Conservation (phyloP, 768 basidiomycete species). For the Suillus luteus region DNA sequence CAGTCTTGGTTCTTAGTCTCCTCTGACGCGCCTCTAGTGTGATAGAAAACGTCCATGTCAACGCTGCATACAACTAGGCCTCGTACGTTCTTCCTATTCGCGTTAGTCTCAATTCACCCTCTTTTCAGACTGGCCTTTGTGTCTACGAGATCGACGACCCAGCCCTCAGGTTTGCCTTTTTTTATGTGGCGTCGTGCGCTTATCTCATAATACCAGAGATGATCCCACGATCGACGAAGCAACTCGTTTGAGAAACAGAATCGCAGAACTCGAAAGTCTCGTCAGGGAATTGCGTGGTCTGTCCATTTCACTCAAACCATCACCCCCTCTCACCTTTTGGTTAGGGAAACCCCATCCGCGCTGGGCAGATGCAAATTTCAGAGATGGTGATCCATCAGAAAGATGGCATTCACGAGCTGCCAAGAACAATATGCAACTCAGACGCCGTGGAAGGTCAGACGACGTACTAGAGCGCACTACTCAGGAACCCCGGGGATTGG, state of each 20-base stretch:
- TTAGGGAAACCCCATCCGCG: constrained; percentile 85
- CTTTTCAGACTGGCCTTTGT: constrained; percentile 80
- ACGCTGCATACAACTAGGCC: constrained; percentile 84
- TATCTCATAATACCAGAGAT: constrained; percentile 49
- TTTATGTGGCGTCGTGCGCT: background rate
- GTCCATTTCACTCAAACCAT: too few relatives aligned
- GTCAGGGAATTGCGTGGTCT: constrained; percentile 77
- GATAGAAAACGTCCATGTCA: constrained; percentile 91
- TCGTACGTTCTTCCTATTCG: constrained; percentile 49
- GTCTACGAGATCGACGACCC: constrained; percentile 95
- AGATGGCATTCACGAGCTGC: constrained; percentile 86
- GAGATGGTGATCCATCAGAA: constrained; percentile 79
- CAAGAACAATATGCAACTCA: constrained; percentile 56
- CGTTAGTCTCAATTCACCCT: constrained; percentile 12
- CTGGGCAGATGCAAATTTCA: constrained; percentile 79
- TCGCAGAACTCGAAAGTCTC: constrained; percentile 86
- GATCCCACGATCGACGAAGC: constrained; percentile 88
- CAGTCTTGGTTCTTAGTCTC: too few relatives aligned
- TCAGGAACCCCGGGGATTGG: constrained; percentile 41
- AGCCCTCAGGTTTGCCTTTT: constrained; percentile 58
- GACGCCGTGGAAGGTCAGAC: constrained; percentile 41
- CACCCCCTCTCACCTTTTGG: constrained; percentile 9
- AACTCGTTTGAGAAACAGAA: constrained; percentile 81
- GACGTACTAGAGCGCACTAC: constrained; percentile 35
- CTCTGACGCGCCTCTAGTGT: constrained; percentile 51